Percentiles rank a stretch among this genome's conserved stretches.
phyloP scores from a whole-genome alignment of 2,329 filamentous ascomycete genomes.

The Fusarium kyushuense region DNA sequence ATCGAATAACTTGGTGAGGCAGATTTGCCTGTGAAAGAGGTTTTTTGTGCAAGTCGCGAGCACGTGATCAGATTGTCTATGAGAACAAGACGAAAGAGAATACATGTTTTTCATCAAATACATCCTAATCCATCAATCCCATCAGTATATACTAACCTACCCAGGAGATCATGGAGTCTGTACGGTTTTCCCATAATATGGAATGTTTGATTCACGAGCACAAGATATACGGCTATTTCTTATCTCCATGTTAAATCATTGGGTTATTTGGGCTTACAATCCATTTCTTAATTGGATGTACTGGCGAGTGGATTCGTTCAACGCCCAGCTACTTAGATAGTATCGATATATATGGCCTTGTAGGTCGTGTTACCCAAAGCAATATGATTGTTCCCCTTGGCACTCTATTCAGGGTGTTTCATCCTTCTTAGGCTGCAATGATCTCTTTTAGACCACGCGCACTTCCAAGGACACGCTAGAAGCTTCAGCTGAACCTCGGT shows the following conservation, averaged over 20 bases:
- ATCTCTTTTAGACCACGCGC: conserved; percentile 22
- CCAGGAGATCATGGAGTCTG: neutral
- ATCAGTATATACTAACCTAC: neutral
- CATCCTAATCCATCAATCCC: neutral
- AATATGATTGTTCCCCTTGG: neutral
- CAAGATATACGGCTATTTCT: neutral
- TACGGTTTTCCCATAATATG: neutral
- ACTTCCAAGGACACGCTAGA: conserved; percentile 26
- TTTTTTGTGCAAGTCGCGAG: conserved; percentile 35
- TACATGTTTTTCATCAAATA: neutral
- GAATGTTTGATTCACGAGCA: neutral
- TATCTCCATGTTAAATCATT: neutral
- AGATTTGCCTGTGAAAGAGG: conserved; percentile 22
- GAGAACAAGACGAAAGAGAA: neutral
- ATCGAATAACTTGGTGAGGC: neutral
- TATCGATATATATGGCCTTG: neutral
- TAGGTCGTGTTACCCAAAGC: neutral
- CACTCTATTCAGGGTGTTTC: neutral
- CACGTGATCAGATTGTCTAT: conserved; percentile 33
- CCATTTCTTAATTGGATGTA: no score
- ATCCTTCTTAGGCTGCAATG: conserved; percentile 12
- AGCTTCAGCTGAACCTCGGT: conserved; percentile 36
- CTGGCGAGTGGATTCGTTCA: neutral
- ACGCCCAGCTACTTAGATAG: neutral
- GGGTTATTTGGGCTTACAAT: neutral